These are phyloP conservation scores for Brassica juncea DNA, from an alignment of 345 rosid genomes.

Conservation along the genomic window DNA sequence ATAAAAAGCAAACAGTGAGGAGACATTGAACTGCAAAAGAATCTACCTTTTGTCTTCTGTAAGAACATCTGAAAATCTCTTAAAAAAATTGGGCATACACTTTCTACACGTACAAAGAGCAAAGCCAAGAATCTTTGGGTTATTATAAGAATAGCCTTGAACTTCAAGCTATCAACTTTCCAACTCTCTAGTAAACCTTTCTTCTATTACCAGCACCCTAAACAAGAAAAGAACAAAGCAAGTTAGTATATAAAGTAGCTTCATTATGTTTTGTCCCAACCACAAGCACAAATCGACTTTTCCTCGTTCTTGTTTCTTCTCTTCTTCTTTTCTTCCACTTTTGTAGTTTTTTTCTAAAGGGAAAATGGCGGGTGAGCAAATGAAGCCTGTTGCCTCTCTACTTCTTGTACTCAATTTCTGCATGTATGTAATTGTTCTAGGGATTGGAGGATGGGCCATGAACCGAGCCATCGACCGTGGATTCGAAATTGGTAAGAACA, in stretches of 20 bases:
- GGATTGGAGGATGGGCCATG: conserved; percentile 89
- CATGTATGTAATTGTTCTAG: conserved; percentile 73
- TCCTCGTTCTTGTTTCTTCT: conserved; percentile 10
- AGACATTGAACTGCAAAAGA: conserved; percentile 36
- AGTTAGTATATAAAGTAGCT: conserved; percentile 34
- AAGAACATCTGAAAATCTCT: conserved; percentile 30
- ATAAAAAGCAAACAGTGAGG: conserved; percentile 26
- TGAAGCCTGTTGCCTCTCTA: conserved; percentile 59
- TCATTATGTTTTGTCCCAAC: conserved; percentile 31
- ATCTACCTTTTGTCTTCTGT: conserved; percentile 40
- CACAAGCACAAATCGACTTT: conserved; percentile 21
- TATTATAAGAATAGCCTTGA: conserved; percentile 50
- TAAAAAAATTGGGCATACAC: conserved; percentile 22
- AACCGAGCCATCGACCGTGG: conserved; percentile 85
- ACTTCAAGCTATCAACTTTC: conserved; percentile 62
- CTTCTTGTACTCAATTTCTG: conserved; percentile 80
- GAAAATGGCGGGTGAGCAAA: conserved; percentile 55
- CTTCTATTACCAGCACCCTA: conserved; percentile 50
- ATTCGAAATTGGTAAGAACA: conserved; percentile 68
- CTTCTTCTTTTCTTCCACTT: conserved; percentile 10
- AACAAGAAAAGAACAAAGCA: conserved; percentile 78
- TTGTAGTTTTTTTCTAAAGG: conserved; percentile 8
- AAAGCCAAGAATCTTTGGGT: conserved; percentile 41
- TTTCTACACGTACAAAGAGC: conserved; percentile 39
- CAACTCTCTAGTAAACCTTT: conserved; percentile 45